Percentiles rank a stretch among this genome's conserved stretches.
These are phyloP conservation scores for Echinosphaeria canescens DNA, from an alignment of 2,329 filamentous ascomycete genomes.

Conservation along the genomic window DNA sequence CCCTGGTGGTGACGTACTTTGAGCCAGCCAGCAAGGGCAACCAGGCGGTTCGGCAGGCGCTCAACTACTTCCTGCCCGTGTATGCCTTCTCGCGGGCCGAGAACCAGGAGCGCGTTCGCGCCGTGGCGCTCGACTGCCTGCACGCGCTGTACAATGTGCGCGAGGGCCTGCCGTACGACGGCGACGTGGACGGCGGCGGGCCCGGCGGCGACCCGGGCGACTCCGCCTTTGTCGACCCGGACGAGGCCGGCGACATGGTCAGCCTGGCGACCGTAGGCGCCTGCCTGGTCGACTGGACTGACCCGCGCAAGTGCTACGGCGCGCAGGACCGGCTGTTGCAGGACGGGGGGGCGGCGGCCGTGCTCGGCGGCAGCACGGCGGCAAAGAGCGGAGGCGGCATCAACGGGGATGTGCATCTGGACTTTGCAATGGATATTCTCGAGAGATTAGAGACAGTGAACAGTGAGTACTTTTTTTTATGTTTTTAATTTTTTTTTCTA, in stretches of 20 bases:
- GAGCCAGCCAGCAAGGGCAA: slow-evolving; percentile 65
- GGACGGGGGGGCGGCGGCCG: too few relatives aligned
- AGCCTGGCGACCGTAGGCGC: slow-evolving; percentile 57
- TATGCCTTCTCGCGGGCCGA: slow-evolving; percentile 73
- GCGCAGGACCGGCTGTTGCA: too few relatives aligned
- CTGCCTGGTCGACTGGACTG: slow-evolving; percentile 86
- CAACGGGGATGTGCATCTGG: slow-evolving; percentile 60
- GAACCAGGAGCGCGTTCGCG: slow-evolving; percentile 66
- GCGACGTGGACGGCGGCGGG: slow-evolving; percentile 51
- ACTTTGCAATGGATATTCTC: slow-evolving; percentile 56
- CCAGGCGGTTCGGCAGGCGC: slow-evolving; percentile 61
- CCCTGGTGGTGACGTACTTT: slow-evolving; percentile 73
- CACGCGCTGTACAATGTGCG: slow-evolving; percentile 53
- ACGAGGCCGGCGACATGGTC: slow-evolving; percentile 59
- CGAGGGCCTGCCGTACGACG: slow-evolving; percentile 52
- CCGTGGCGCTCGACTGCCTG: slow-evolving; percentile 51
- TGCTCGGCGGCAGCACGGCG: slow-evolving; percentile 20
- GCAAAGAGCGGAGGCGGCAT: slow-evolving; percentile 39
- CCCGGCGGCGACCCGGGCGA: slow-evolving; percentile 65
- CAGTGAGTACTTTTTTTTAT: too few relatives aligned
- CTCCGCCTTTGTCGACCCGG: slow-evolving; percentile 58
- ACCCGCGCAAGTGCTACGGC: slow-evolving; percentile 64
- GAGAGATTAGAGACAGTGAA: slow-evolving; percentile 43
- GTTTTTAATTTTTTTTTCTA: too few relatives aligned
- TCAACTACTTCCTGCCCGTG: slow-evolving; percentile 87